Conservation (phyloP, 345 rosid species). For the Salix purpurea region DNA sequence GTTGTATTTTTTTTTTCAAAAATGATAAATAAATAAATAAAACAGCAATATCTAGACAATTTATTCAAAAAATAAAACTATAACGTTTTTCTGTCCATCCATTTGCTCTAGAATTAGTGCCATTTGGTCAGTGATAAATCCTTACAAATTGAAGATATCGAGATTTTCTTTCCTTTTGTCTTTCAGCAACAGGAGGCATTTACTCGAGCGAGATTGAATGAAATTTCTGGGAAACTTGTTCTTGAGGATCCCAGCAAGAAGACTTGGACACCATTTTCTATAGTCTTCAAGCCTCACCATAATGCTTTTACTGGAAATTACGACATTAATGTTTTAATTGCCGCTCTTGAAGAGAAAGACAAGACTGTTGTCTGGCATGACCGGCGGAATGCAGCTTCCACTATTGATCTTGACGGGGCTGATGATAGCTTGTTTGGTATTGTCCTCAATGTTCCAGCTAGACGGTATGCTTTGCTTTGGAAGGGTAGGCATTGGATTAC, state of each 20-base stretch:
- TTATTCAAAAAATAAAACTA: too few species aligned
- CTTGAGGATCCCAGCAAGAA: slow-evolving; percentile 51
- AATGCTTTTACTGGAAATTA: slow-evolving; percentile 77
- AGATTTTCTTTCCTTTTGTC: not conserved
- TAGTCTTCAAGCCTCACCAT: slow-evolving; percentile 76
- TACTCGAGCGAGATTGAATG: slow-evolving; percentile 53
- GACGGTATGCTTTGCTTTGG: slow-evolving; percentile 74
- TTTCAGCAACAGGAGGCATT: slow-evolving; percentile 63
- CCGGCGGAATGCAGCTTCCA: slow-evolving; percentile 50
- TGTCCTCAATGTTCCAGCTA: slow-evolving; percentile 67
- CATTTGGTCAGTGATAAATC: not conserved
- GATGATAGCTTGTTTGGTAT: slow-evolving; percentile 54
- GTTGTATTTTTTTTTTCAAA: too few species aligned
- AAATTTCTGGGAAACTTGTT: slow-evolving; percentile 57
- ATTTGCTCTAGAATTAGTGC: not conserved
- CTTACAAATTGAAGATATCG: not conserved
- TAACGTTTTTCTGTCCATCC: not conserved
- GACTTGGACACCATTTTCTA: slow-evolving; percentile 66
- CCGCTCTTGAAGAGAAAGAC: slow-evolving; percentile 64
- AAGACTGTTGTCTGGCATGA: slow-evolving; percentile 80
- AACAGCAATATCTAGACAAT: too few species aligned
- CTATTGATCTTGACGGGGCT: slow-evolving; percentile 47
- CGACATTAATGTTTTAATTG: slow-evolving; percentile 72
- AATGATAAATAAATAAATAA: too few species aligned
- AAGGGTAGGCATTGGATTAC: slow-evolving; percentile 85